Evolutionary conservation across 768 basidiomycete genomes (phyloP).

Genomic region (Boletus rex-veris): DNA sequence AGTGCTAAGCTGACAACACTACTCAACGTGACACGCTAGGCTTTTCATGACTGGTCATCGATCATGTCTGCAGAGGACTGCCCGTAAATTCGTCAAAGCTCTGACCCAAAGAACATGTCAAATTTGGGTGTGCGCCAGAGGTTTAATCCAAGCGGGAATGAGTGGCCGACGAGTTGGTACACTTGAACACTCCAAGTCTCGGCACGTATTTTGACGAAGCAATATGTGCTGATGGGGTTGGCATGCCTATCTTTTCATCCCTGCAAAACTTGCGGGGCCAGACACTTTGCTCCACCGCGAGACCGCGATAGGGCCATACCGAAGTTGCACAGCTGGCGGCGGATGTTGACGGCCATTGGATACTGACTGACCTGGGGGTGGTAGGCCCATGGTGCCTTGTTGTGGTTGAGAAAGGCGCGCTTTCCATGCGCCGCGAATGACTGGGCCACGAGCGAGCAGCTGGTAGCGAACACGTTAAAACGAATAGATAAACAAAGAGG

Average conservation of each 20-base stretch:
- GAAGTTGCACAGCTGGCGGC: constrained; percentile 19
- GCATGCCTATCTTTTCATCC: constrained; percentile 58
- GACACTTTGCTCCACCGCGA: constrained; percentile 74
- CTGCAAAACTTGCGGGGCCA: constrained; percentile 57
- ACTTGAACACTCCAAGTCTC: constrained; percentile 3
- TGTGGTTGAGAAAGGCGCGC: constrained; percentile 46
- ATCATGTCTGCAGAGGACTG: background rate
- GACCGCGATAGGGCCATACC: constrained; percentile 62
- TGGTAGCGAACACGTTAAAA: constrained; percentile 32
- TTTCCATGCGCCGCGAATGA: constrained; percentile 76
- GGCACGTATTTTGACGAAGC: constrained; percentile 4
- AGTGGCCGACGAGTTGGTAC: constrained; percentile 3
- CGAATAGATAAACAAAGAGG: background rate
- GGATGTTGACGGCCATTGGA: constrained; percentile 25
- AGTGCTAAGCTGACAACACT: constrained; percentile 9
- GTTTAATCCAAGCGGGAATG: background rate
- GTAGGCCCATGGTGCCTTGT: constrained; percentile 19
- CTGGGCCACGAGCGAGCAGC: constrained; percentile 63
- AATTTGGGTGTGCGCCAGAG: constrained; percentile 4
- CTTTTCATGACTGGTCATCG: background rate
- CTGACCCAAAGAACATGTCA: constrained; percentile 6
- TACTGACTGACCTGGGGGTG: constrained; percentile 17
- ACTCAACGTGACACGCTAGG: constrained; percentile 12
- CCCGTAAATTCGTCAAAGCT: background rate
- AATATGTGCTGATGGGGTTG: background rate